Percentiles rank a stretch among this genome's conserved stretches.
Evolutionary conservation across 2,329 filamentous ascomycete species (phyloP).

Genomic region (Verticillium zaregamsianum): DNA sequence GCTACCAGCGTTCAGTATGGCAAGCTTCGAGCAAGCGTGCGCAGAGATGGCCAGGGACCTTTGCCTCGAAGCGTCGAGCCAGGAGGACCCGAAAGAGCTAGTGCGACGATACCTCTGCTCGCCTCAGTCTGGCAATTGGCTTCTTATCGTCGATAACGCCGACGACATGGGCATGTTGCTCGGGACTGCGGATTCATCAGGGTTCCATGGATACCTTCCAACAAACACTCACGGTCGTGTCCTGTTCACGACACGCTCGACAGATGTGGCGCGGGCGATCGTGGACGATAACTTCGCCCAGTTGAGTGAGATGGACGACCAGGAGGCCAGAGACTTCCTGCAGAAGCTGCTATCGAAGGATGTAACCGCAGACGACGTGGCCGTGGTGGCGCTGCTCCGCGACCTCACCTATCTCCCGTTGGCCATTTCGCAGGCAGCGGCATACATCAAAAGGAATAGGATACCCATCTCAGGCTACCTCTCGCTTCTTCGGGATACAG

Average conservation of each 20-base stretch:
- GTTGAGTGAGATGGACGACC: background rate
- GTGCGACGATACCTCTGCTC: conserved; percentile 18
- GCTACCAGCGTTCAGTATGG: background rate
- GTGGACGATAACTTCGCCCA: background rate
- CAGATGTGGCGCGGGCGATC: background rate
- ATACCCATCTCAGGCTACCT: background rate
- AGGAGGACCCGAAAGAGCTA: conserved; percentile 16
- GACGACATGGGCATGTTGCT: conserved; percentile 21
- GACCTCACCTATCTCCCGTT: background rate
- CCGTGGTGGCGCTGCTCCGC: background rate
- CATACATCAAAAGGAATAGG: background rate
- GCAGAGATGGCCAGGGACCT: conserved; percentile 25
- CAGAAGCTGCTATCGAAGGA: background rate
- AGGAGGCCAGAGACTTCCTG: background rate
- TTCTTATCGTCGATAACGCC: conserved; percentile 30
- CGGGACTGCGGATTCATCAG: conserved; percentile 1
- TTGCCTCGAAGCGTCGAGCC: conserved; percentile 6
- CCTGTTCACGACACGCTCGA: background rate
- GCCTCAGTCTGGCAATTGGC: conserved; percentile 21
- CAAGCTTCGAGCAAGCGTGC: conserved; percentile 19
- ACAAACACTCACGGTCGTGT: too few species aligned
- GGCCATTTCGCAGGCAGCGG: background rate
- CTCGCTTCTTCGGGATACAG: background rate
- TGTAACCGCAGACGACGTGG: background rate
- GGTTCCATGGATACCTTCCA: conserved; percentile 18